Base-by-base conservation (phyloP, 768 basidiomycete species). In the Vararia minispora region DNA sequence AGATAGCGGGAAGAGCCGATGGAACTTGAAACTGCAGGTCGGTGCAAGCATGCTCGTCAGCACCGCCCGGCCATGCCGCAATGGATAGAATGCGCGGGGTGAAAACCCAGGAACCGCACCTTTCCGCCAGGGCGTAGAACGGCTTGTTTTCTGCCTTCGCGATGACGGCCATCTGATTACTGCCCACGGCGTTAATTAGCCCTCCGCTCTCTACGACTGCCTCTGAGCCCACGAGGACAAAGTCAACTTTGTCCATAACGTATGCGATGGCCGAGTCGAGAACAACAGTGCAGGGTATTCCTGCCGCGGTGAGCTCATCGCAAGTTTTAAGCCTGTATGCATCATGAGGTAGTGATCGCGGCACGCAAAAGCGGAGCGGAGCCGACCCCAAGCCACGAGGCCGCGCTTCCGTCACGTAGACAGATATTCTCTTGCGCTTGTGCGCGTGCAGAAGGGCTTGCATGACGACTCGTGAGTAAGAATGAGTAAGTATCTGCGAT, bases 161-260 rank as follows among this genome's bases (percentile, higher is more conserved):
- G 40, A 97, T 87, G 53, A 95, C 83, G 3, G 95, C 94, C 50
- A 97, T 90, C 61, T 95, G 90, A 59, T 88, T 91, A 52, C 90
- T 90, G 28, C 94, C 94, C 26, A 98, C 84, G 36, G 84, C 87
- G 54, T 91, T 91, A 49, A 92, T 76, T 43, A 89, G 63, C 4
- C 91, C 88, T 30, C 95, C 95, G 45, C 86, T 90, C 60, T 98
- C 95, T 5, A 95, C 94, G 20, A 99, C 92, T 6, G 92, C 95
- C 64, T 99, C 95, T 28, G 91, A 91, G 23, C 95, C 95, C 28
- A 98, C 91, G 33, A 99, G 72, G 35, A 94, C 85, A 57, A 94
- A 84, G 58, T 94, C 88, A 14, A 94, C 89, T 50, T 85, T 81
- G 47, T 94, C 88, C 84, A 99, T 97, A 50, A 88, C 78, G 63